Evolutionary conservation across 1,139 yeast species (phyloP), one percentile per base, ranked within the genome.

Genomic region (Scheffersomyces insectosa): DNA sequence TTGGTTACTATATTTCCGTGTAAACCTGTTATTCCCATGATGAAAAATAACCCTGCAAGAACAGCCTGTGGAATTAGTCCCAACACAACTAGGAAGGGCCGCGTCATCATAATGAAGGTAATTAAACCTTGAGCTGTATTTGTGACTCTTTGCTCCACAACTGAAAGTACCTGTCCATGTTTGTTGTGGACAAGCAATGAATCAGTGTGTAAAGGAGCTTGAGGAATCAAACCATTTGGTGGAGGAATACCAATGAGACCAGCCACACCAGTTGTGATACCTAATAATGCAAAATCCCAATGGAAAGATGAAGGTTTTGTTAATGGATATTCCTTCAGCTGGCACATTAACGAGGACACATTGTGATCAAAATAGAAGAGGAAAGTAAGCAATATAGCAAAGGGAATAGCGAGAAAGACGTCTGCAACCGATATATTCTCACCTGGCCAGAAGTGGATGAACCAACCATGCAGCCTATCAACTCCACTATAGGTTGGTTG

Each of bases 171-270:
- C 40, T 59, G 57, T 9, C 80, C 77, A 4, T 63, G 53, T 8
- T 75, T 68, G 63, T 80, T 79, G 48, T 75, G 77, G 3, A 88
- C 83, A 36, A 89, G 80, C 31, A 93, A 66, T 0, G 96, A 82
- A 42, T 77, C 79, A 0, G 98, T 90, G 57, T 93, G 99, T 36
- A 93, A 63, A 0, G 98, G 99, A 0, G 98, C 98, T 62, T 93
- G 99, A 0, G 99, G 99, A 35, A 93, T 91, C 32, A 93, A 70
- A 0, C 99, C 99, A 64, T 93, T 93, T 0, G 98, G 98, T 2
- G 97, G 90, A 0, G 98, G 99, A 1, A 93, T 75, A 0, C 99
- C 99, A 10, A 93, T 59, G 1, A 91, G 64, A 0, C 98, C 98
- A 3, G 96, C 75, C 2, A 91, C 61, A 0, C 96, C 95, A 0